Conservation (phyloP, 139 green algal genomes). For the Mesotaenium endlicherianum region DNA sequence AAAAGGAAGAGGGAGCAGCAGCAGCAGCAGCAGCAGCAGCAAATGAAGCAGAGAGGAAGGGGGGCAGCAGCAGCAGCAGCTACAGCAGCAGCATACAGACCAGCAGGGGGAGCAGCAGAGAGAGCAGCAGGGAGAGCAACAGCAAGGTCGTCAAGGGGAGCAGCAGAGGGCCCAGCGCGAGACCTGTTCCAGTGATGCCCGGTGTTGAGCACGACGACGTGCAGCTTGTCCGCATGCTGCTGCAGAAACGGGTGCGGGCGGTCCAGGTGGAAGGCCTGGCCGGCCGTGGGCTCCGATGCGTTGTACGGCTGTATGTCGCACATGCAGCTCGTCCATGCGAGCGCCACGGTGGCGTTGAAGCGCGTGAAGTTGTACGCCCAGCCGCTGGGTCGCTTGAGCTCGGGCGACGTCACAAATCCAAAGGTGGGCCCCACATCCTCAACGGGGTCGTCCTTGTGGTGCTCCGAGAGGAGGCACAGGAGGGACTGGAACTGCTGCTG, state of each 20-base stretch:
- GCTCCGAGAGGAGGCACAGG: neutral
- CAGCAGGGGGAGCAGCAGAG: no score
- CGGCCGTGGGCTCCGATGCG: neutral
- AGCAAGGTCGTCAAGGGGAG: no score
- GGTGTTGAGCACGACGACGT: conserved; percentile 28
- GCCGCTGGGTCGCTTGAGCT: neutral
- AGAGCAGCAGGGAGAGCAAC: no score
- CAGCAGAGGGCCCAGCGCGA: no score
- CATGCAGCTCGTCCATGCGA: neutral
- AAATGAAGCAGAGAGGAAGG: no score
- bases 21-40: no score
- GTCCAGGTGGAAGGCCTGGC: conserved; percentile 1
- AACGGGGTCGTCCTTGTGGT: neutral
- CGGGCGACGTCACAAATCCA: neutral
- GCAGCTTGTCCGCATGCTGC: neutral
- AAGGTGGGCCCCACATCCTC: neutral
- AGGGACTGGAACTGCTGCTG: conserved; percentile 36
- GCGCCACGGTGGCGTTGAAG: neutral
- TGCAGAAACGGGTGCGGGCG: neutral
- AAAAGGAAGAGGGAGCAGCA: no score
- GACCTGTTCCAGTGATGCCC: conserved; percentile 23
- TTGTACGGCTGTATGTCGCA: neutral
- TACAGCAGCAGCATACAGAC: no score
- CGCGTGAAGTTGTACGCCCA: neutral
- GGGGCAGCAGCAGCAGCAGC: no score